Conservation (phyloP, 352 stramenopile species). For the Peronospora belbahrii region DNA sequence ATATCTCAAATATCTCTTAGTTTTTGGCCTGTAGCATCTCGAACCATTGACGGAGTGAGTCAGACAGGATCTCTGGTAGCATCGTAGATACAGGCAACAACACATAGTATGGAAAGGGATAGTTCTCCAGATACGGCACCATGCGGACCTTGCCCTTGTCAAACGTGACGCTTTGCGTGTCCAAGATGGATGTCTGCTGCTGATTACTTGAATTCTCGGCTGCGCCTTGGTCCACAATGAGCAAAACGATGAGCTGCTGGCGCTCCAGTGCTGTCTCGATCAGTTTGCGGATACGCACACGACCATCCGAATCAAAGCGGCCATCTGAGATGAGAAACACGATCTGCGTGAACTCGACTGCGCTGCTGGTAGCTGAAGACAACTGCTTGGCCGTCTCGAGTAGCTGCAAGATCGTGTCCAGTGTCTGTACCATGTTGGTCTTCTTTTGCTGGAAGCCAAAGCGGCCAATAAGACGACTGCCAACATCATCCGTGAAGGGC, state of each 20-base stretch:
- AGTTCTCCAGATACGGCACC: constrained; percentile 98
- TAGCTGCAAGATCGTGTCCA: constrained; percentile 89
- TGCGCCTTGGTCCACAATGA: constrained; percentile 91
- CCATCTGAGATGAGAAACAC: constrained; percentile 99
- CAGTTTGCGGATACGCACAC: constrained; percentile 90
- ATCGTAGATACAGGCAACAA: constrained; percentile 91
- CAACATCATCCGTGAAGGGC: constrained; percentile 95
- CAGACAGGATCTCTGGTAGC: constrained; percentile 97
- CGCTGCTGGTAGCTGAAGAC: constrained; percentile 36
- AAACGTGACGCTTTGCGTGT: constrained; percentile 98
- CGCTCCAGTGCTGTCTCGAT: constrained; percentile 95
- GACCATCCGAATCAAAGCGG: constrained; percentile 95
- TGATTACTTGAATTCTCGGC: constrained; percentile 23
- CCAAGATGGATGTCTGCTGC: constrained; percentile 91
- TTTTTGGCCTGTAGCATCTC: constrained; percentile 90
- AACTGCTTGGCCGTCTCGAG: constrained; percentile 81
- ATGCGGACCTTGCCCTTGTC: constrained; percentile 93
- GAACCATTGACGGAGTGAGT: constrained; percentile 99
- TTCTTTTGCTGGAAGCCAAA: constrained; percentile 97
- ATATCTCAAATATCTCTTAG: constrained; percentile 6
- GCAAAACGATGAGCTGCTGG: constrained; percentile 97
- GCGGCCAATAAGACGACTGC: constrained; percentile 88
- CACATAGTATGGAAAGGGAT: constrained; percentile 99
- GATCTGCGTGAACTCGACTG: constrained; percentile 92
- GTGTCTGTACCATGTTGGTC: constrained; percentile 93